Evolutionary conservation across 163 green algal genomes (phyloP), one percentile per base, ranked within the genome.

Genomic region (Volvox carteri): DNA sequence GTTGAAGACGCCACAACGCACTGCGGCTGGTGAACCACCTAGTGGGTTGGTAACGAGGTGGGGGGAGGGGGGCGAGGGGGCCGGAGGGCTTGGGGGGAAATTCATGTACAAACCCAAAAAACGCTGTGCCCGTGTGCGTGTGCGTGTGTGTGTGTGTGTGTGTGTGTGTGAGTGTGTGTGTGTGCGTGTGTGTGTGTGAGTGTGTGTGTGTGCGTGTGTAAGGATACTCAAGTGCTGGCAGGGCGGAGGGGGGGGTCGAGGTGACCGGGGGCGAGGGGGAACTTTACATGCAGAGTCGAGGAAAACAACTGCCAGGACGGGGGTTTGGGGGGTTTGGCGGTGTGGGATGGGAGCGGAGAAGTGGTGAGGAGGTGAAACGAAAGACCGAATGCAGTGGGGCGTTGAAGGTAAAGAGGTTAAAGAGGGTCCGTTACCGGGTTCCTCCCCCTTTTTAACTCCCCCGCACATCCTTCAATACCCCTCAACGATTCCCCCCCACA

Each of bases 1-100:
- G 76, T 46, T 81, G 81, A 33, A 91, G 78, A 28, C 87, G 78
- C 78, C 73, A 78, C 39, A 88, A 35, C 19, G 87, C 73, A 33
- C 16, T 78, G 39, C 68, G 52, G 39, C 39, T 78, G 1, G 52
- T 85, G 41, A 81, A 58, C 87, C 87, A 91, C 41, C 62, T 78
- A 67, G 12, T 5, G 21, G 37, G 54, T 25, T 14, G 5, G 75
- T 41, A 16, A 23, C 7, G 1, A 8, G 72, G 30, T 4, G 48
- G 48, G 75, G n/a, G 75, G 73, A 28, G 74, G 1, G 44, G 25
- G 42, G 23, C 5, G 21, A 44, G 52, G 12, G 25, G 62, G 62
- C n/a, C n/a, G 62, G 62, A 12, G 62, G n/a, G n/a, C n/a, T n/a
- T n/a, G n/a, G n/a, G n/a, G n/a, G n/a, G n/a, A n/a, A n/a, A n/a